Evolutionary conservation across 306 rosid species (phyloP), one percentile per base, ranked within the genome.

Genomic region (Trichosanthes cucumerina): DNA sequence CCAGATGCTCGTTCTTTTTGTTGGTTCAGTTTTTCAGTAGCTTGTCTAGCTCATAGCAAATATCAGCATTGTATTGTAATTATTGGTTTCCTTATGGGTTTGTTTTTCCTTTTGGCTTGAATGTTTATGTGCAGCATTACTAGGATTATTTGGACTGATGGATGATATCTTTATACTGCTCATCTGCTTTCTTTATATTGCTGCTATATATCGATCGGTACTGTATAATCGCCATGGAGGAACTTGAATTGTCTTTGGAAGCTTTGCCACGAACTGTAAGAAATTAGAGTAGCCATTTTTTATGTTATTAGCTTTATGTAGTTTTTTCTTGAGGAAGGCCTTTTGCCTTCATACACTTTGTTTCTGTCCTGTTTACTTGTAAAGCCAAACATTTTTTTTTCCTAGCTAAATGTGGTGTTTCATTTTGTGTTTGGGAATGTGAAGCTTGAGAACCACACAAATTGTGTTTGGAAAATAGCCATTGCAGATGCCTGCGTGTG

Each of bases 191-290:
- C 93, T 95, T 63, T 90, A 95, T 79, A 71, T 92, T 78, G 91
- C 97, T 77, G 86, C 98, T 52, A 76, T 92, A 44, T 95, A 91
- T 79, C 89, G 96, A 81, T 88, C 96, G 0, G 90, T 92, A 13
- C 97, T 92, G 59, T 84, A 88, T 81, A 36, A 4, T 65, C 96
- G 97, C 24, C 93, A 89, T 26, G 96, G 96, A 31, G 97, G 97
- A 80, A 79, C 91, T 56, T 89, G 80, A 86, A 9, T 7, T 24
- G 65, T 39, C 26, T 39, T 71, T 11, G 21, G 39, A 3, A 43
- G 54, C 75, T 43, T 60, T 69, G 18, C 34, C 75, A 9, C 11
- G 31, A 39, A 21, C 12, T 21, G 52, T 69, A 11, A 69, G 54
- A 43, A 69, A 43, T n/a, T 47, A 26, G 19, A 66, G 49, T 66